phyloP scores from a whole-genome alignment of 192 early-diverging fungal species.

The Linnemannia schmuckeri region DNA sequence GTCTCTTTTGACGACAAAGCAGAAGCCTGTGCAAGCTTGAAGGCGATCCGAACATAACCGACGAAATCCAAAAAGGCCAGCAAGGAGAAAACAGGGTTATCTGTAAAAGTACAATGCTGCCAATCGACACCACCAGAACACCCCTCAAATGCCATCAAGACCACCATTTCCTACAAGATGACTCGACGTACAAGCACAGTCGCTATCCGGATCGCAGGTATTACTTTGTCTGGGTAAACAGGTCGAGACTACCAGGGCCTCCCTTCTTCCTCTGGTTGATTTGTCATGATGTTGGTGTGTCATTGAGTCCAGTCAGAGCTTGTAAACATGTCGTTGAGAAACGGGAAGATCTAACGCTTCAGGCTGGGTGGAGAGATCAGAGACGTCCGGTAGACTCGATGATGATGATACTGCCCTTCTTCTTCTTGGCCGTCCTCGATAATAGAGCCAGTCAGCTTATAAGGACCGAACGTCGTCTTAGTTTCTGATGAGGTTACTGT shows the following conservation, averaged over 20 bases:
- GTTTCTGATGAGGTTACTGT: background rate
- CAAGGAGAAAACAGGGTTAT: background rate
- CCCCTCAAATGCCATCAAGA: background rate
- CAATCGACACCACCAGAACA: background rate
- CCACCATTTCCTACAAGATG: conserved; percentile 4
- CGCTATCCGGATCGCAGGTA: background rate
- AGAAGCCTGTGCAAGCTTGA: background rate
- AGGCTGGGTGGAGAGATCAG: background rate
- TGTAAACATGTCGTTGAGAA: conserved; percentile 12
- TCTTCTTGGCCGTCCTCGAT: background rate
- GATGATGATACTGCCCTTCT: no score
- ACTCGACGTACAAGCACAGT: conserved; percentile 15
- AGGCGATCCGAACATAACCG: background rate
- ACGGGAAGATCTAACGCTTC: conserved; percentile 15
- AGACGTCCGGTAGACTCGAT: background rate
- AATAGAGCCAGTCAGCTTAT: background rate
- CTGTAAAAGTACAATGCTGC: background rate
- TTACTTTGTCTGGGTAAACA: background rate
- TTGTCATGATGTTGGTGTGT: conserved; percentile 30
- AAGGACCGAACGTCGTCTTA: background rate
- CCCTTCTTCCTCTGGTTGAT: background rate
- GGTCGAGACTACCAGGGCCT: background rate
- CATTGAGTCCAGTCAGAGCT: conserved; percentile 2
- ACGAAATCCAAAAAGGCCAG: background rate
- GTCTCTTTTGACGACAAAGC: background rate